These are phyloP conservation scores for Russula foetens DNA, from an alignment of 768 basidiomycete genomes.

Conservation along the genomic window DNA sequence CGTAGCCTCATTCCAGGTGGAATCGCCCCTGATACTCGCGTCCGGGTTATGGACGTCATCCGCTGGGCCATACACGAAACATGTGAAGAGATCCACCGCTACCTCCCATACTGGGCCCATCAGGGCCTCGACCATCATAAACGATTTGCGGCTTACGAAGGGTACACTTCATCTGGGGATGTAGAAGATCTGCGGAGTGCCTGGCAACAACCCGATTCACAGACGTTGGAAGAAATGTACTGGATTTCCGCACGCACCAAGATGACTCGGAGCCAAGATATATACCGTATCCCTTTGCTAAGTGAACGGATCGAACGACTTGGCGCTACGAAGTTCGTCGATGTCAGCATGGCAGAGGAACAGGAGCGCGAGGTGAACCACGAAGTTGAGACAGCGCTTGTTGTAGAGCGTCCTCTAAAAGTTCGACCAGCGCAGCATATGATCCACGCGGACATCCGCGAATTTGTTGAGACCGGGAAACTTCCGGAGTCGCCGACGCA, in stretches of 20 bases:
- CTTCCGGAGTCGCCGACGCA: too few relatives aligned
- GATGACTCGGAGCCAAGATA: background rate
- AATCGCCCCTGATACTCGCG: background rate
- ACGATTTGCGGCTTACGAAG: background rate
- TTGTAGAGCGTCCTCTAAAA: background rate
- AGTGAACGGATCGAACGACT: slow-evolving; percentile 5
- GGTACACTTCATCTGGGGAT: background rate
- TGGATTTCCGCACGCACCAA: too few relatives aligned
- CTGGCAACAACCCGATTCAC: slow-evolving; percentile 13
- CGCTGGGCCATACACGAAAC: too few relatives aligned
- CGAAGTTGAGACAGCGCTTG: background rate
- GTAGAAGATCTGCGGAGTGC: background rate
- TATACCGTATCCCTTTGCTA: background rate
- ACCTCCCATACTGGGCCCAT: too few relatives aligned
- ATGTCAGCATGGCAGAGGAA: slow-evolving; percentile 13
- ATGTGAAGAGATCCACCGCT: too few relatives aligned
- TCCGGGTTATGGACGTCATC: slow-evolving; percentile 7
- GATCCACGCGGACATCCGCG: too few relatives aligned
- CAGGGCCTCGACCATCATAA: too few relatives aligned
- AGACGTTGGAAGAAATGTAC: too few relatives aligned
- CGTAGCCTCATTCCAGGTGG: too few relatives aligned
- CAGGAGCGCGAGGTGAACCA: slow-evolving; percentile 15
- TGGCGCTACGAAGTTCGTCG: background rate
- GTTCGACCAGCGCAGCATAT: background rate
- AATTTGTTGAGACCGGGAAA: too few relatives aligned